Evolutionary conservation across 352 stramenopile genomes (phyloP).

Genomic region (Blastocystis sp.): DNA sequence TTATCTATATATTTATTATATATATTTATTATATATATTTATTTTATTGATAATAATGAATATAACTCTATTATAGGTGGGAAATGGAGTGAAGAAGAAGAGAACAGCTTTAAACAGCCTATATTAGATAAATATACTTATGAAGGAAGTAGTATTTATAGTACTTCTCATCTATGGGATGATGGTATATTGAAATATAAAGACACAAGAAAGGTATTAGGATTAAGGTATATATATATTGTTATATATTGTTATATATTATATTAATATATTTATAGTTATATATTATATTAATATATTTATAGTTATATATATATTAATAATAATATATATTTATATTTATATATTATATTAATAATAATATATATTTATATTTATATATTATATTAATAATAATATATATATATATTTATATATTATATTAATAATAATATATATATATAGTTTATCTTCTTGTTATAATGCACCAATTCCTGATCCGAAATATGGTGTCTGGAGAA

Average conservation of each 20-base stretch:
- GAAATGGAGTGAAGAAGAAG: slow-evolving; percentile 54
- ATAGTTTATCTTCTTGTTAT: too few species aligned
- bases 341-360: slow-evolving; percentile 74
- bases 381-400: background rate
- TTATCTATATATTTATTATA: too few species aligned
- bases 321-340: slow-evolving; percentile 49
- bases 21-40: too few species aligned
- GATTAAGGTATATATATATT: slow-evolving; percentile 54
- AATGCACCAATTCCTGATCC: too few species aligned
- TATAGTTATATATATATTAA: slow-evolving; percentile 39
- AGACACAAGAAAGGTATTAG: slow-evolving; percentile 66
- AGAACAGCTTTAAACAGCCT: slow-evolving; percentile 74
- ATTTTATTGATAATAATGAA: background rate
- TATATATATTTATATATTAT: background rate
- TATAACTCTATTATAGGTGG: slow-evolving; percentile 35
- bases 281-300: background rate
- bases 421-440: too few species aligned
- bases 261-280: slow-evolving; percentile 1
- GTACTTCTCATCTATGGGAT: slow-evolving; percentile 81
- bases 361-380: slow-evolving; percentile 69
- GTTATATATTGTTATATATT: background rate
- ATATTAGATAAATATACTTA: slow-evolving; percentile 80
- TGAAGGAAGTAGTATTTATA: slow-evolving; percentile 78
- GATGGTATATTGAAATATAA: slow-evolving; percentile 88
- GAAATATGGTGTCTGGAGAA: too few species aligned